phyloP scores from a whole-genome alignment of 108 stramenopile species.

The Parietichytrium sp. region DNA sequence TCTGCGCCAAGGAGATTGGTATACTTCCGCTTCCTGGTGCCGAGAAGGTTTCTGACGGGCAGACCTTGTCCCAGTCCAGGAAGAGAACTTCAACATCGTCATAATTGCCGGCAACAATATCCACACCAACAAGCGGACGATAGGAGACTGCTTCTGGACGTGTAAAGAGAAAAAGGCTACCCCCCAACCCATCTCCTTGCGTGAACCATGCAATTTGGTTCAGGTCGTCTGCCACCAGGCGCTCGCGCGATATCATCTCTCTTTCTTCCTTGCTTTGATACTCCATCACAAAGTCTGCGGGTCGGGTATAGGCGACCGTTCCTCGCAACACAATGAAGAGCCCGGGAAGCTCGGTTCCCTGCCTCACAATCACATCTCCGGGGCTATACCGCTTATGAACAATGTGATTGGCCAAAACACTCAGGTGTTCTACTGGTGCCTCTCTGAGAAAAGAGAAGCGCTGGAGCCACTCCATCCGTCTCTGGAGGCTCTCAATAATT shows the following conservation, averaged over 20 bases:
- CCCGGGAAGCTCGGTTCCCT: not conserved
- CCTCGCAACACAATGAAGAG: not conserved
- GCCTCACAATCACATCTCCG: not conserved
- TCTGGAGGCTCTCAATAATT: not conserved
- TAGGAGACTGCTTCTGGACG: too few relatives aligned
- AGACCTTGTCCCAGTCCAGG: slow-evolving; percentile 17
- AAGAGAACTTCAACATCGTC: slow-evolving; percentile 30
- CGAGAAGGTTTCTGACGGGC: too few relatives aligned
- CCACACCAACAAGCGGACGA: slow-evolving; percentile 7
- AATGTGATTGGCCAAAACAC: not conserved
- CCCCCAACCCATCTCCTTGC: not conserved
- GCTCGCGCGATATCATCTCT: too few relatives aligned
- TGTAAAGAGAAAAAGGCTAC: not conserved
- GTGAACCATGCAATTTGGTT: not conserved
- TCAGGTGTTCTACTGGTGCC: not conserved
- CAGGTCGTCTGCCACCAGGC: too few relatives aligned
- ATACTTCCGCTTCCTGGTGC: too few relatives aligned
- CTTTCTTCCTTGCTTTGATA: too few relatives aligned
- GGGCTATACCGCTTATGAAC: not conserved
- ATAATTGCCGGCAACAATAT: not conserved
- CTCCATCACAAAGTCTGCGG: too few relatives aligned
- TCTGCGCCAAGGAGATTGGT: too few relatives aligned
- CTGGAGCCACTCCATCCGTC: not conserved
- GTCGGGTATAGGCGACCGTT: not conserved
- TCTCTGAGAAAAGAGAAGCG: not conserved